Evolutionary conservation across 2,329 filamentous ascomycete genomes (phyloP).

Genomic region (Phyllosticta citrichinensis): DNA sequence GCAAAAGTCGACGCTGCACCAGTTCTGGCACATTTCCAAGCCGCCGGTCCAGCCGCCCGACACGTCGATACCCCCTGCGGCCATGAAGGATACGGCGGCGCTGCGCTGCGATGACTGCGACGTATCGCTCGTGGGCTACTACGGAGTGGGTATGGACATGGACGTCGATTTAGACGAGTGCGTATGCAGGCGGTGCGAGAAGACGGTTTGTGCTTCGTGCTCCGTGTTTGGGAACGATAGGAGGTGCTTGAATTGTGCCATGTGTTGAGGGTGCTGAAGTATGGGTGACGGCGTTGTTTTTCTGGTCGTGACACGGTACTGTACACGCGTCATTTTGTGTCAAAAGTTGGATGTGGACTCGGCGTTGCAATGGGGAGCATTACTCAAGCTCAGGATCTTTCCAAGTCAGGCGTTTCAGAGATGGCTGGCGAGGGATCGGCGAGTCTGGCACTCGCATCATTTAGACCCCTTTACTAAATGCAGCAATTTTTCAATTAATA

Average conservation of each 20-base stretch:
- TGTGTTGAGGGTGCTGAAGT: no score
- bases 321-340: no score
- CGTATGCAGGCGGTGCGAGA: slow-evolving; percentile 28
- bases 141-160: slow-evolving; percentile 28
- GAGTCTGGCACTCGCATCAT: not conserved
- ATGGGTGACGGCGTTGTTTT: no score
- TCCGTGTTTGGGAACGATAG: slow-evolving; percentile 28
- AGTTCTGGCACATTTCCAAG: slow-evolving; percentile 36
- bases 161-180: slow-evolving; percentile 27
- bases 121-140: slow-evolving; percentile 19
- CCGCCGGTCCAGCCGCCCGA: slow-evolving; percentile 18
- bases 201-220: slow-evolving; percentile 33
- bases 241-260: slow-evolving; percentile 33
- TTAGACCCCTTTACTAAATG: not conserved
- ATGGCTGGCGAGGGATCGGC: not conserved
- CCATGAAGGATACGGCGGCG: slow-evolving; percentile 1
- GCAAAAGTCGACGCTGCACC: slow-evolving; percentile 31
- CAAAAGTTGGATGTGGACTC: no score
- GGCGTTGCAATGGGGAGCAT: not conserved
- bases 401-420: not conserved
- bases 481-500: not conserved
- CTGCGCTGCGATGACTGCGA: slow-evolving; percentile 38
- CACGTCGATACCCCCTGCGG: slow-evolving; percentile 6
- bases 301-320: no score
- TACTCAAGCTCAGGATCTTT: not conserved